Evolutionary conservation across 352 stramenopile species (phyloP), one percentile per base, ranked within the genome.

Genomic region (Elongisporangium senticosum): DNA sequence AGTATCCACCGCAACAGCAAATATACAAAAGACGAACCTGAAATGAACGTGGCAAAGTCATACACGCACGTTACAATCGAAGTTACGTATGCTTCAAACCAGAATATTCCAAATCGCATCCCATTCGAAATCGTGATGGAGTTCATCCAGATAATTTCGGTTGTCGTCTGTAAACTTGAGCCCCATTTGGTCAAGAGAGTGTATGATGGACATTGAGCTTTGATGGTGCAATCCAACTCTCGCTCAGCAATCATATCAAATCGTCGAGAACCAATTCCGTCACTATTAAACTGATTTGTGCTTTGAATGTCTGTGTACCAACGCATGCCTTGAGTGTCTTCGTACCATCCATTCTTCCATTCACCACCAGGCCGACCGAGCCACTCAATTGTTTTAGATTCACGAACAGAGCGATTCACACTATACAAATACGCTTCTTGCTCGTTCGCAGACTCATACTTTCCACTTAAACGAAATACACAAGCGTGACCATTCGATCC

Each of bases 341-440:
- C 56, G 22, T 62, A 62, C 56, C 48, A 56, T 7, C 56, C 56
- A 33, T 62, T 48, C 17, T 50, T 49, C 56, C 56, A 62, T 4
- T 14, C 17, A 11, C 56, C 56, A 24, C 22, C 37, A 7, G 50
- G 28, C 4, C 50, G 49, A 24, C 19, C 20, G 0, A 59, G 22
- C 55, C 55, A 59, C 17, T 59, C 55, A 20, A 53, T 21, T 17
- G 55, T 59, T 40, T 26, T 43, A 8, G 22, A 8, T 11, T 53
- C 21, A 7, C 55, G 55, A 28, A 53, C 20, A 3, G 43, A 53
- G 14, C 53, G 48, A 24, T 59, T 59, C 1, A 43, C 43, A 7
- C 55, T 14, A 23, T 4, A 21, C 47, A n/a, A n/a, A n/a, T n/a
- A n/a, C n/a, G n/a, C n/a, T n/a, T n/a, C n/a, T n/a, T n/a, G n/a